Base-by-base conservation (phyloP, 768 basidiomycete species). In the Macrolepiota fuliginosa region DNA sequence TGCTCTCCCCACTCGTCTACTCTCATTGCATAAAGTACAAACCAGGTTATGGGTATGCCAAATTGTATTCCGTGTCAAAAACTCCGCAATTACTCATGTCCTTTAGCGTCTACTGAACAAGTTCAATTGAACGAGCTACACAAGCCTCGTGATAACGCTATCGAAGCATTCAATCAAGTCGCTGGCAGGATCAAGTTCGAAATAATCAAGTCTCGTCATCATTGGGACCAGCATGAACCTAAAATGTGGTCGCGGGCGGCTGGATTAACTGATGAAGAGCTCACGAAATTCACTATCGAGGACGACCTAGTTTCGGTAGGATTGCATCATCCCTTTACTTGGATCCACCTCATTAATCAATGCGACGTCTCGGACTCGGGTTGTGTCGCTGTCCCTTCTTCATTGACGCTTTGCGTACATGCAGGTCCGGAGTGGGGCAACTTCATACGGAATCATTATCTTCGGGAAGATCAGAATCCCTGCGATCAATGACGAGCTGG, bases 381-480 rank as follows among this genome's bases (percentile, higher is more conserved):
- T 58, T 40, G 37, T 52, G 47, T 50, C 36, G 54, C 29, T 51
- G 47, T 37, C 15, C 39, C 36, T 39, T 15, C 3, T 55, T 12
- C 40, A 54, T 47, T 56, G 17, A 62, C 56, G 19, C 19, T 36
- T 24, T 42, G n/a, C 12, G 15, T 40, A 11, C 15, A 27, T 24
- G 11, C 50, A 79, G 78, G 70, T 80, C 47, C 77, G 88, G 58
- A 86, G 83, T 67, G 88, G 80, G 3, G 63, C 72, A 39, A 86
- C 86, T 36, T 80, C 85, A 13, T 80, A 92, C 70, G 91, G 91
- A 15, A 83, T 80, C 10, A 83, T 92, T 60, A 83, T 93, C 62
- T 71, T 93, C 11, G 90, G 91, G 27, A 91, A 92, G 79, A 82
- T 92, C 70, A 82, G 81, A 66, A 79, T 92, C 49, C 88, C 89